Evolutionary conservation across 129 eudicot genomes (phyloP).

Genomic region (Lonicera japonica): DNA sequence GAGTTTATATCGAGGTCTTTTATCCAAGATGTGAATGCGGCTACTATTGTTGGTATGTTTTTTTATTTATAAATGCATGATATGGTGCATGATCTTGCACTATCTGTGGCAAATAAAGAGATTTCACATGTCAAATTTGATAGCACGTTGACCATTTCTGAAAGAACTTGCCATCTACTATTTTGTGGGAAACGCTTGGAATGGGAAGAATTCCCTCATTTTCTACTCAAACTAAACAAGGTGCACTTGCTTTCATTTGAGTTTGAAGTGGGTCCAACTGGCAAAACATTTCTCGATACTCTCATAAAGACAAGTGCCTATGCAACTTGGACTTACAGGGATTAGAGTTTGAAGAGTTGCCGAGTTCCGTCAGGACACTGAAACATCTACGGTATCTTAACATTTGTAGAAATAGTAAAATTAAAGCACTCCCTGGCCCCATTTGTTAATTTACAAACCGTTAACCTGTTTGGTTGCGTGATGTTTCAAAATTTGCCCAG

Average conservation of each 20-base stretch:
- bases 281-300: constrained; percentile 4
- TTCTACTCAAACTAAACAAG: constrained; percentile 12
- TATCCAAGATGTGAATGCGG: constrained; percentile 14
- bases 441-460: constrained; percentile 26
- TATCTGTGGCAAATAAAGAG: constrained; percentile 16
- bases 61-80: constrained; percentile 47
- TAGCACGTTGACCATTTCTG: constrained; percentile 4
- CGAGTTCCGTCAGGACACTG: constrained; percentile 22
- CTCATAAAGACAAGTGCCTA: constrained; percentile 21
- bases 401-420: constrained; percentile 7
- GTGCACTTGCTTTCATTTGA: constrained; percentile 19
- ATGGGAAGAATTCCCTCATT: constrained; percentile 2
- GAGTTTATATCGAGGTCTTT: constrained; percentile 30
- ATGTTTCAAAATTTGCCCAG: no score
- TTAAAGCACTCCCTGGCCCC: constrained; percentile 21
- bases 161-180: constrained; percentile 19
- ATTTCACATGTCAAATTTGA: constrained; percentile 6
- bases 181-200: constrained; percentile 7
- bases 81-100: constrained; percentile 34
- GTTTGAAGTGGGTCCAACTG: constrained; percentile 7
- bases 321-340: constrained; percentile 18
- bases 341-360: constrained; percentile 24
- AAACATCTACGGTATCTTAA: constrained; percentile 23
- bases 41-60: no score
- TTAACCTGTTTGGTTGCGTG: constrained; percentile 22